Evolutionary conservation across 306 rosid genomes (phyloP), one percentile per base, ranked within the genome.

Genomic region (Prinsepia uniflora): DNA sequence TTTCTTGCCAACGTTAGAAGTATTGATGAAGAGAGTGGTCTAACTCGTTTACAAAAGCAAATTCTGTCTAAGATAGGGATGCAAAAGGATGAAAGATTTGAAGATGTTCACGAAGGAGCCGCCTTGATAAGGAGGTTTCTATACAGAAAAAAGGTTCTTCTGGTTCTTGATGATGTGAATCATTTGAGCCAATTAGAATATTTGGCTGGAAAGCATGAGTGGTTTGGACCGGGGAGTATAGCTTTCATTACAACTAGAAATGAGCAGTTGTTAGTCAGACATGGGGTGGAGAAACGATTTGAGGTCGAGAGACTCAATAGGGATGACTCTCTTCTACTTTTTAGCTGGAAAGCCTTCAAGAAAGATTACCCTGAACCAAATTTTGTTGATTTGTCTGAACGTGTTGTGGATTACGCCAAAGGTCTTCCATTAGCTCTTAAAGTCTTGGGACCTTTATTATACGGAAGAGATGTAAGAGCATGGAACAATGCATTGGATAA

Each of bases 171-270:
- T 59, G 74, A 75, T 4, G 68, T 75, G 17, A 52, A 68, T 5
- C 13, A 12, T 6, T 45, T 63, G 3, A 57, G 68, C 14, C 79
- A 67, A 39, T 44, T 68, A n/a, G 59, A 8, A 14, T 34, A 19
- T 4, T 68, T 65, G 72, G 65, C 53, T 40, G 68, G 54, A 49
- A 40, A 59, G 6, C 54, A 55, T 0, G n/a, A 10, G 15, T 57
- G 45, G 47, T 75, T 68, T 60, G 79, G 74, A 0, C 12, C 6
- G 6, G 79, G 79, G 10, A 75, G 79, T 17, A 68, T 15, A 75
- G 41, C 68, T 52, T 50, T 75, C 30, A 60, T 75, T 34, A 75
- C 79, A 48, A 19, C 79, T 2, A 59, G 69, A 40, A 53, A 75
- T 15, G 68, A 53, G 5, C 67, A 67, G 12, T 49, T 75, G 17